Percentiles rank a stretch among this genome's conserved stretches.
phyloP scores from a whole-genome alignment of 108 stramenopile genomes.

The Schizochytrium sp. region DNA sequence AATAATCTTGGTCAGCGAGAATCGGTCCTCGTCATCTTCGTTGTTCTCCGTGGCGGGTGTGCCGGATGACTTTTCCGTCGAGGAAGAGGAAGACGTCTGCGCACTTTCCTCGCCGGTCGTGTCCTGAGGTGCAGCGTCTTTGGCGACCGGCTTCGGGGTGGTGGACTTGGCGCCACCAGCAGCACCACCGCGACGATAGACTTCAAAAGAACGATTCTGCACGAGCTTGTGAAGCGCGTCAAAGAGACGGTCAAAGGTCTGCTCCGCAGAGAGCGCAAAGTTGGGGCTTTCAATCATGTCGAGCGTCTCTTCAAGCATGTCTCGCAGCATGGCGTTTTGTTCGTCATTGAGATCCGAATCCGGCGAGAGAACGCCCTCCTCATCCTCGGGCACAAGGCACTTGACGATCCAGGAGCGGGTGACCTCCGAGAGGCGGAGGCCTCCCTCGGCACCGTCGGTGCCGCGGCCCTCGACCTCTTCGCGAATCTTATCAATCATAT shows the following conservation, averaged over 20 bases:
- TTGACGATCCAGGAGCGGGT: neutral
- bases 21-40: neutral
- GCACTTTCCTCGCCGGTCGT: too few relatives aligned
- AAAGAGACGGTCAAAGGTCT: constrained; percentile 7
- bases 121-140: too few relatives aligned
- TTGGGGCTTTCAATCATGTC: constrained; percentile 12
- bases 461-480: neutral
- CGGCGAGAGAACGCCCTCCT: neutral
- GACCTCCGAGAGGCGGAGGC: neutral
- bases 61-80: too few relatives aligned
- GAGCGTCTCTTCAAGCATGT: constrained; percentile 15
- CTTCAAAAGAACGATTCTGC: neutral
- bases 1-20: neutral
- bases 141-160: too few relatives aligned
- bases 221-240: neutral
- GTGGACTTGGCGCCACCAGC: neutral
- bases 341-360: neutral
- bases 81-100: too few relatives aligned
- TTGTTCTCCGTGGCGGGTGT: neutral
- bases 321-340: neutral
- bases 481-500: neutral
- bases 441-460: neutral
- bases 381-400: neutral
- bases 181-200: neutral
- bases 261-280: neutral